phyloP scores from a whole-genome alignment of 768 basidiomycete species.

The Naematelia aurantialba region DNA sequence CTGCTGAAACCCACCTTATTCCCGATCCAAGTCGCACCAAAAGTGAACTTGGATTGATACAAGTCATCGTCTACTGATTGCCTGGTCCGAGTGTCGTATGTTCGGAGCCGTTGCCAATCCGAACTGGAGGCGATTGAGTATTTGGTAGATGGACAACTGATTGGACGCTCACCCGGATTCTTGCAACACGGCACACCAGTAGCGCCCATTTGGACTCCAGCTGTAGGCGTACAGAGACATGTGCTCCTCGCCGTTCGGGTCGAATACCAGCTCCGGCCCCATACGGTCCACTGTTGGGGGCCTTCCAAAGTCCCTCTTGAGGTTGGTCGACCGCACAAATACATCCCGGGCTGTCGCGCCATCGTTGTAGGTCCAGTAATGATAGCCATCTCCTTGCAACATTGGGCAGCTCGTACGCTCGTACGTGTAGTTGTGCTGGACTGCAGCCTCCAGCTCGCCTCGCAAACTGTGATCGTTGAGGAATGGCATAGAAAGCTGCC shows the following conservation, averaged over 20 bases:
- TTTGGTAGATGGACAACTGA: not conserved
- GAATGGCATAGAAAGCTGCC: conserved; percentile 11
- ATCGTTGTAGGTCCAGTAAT: conserved; percentile 17
- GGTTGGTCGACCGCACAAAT: conserved; percentile 14
- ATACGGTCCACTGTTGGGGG: too few species aligned
- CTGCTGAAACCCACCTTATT: too few species aligned
- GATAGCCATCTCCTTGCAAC: conserved; percentile 12
- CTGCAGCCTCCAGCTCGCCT: conserved; percentile 7
- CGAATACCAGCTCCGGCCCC: conserved; percentile 19
- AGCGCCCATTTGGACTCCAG: conserved; percentile 13
- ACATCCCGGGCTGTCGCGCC: conserved; percentile 15
- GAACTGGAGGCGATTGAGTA: too few species aligned
- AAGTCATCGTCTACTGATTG: conserved; percentile 15
- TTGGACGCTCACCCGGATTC: conserved; percentile 13
- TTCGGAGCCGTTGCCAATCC: conserved; percentile 16
- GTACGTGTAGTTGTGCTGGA: conserved; percentile 8
- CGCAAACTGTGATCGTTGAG: conserved; percentile 8
- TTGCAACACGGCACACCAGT: conserved; percentile 13
- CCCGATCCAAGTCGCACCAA: conserved; percentile 16
- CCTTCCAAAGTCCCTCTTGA: conserved; percentile 11
- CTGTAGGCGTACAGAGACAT: conserved; percentile 13
- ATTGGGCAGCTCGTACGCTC: conserved; percentile 7
- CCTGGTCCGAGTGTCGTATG: conserved; percentile 12
- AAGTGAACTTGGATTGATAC: conserved; percentile 17
- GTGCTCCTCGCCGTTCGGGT: conserved; percentile 13